Evolutionary conservation across 768 basidiomycete genomes (phyloP).

Genomic region (Lentinula raphanica): DNA sequence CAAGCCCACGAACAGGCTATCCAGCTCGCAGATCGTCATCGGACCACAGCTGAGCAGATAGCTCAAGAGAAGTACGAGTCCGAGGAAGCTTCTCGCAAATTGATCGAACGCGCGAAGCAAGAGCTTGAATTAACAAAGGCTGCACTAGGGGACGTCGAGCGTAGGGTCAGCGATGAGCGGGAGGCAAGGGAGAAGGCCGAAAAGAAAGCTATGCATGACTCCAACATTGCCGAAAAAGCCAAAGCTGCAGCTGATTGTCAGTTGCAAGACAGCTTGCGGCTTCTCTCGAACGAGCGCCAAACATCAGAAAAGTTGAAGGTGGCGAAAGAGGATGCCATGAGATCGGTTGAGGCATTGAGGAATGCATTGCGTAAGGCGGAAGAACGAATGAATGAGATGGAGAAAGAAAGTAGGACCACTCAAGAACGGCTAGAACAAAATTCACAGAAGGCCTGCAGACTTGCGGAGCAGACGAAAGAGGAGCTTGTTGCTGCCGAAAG

Average conservation of each 20-base stretch:
- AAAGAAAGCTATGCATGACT: conserved; percentile 1
- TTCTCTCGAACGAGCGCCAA: neutral
- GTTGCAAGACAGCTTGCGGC: neutral
- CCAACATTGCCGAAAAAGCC: conserved; percentile 1
- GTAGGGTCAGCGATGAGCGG: no score
- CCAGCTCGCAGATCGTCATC: no score
- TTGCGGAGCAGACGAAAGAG: neutral
- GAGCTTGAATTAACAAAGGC: no score
- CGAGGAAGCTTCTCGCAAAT: no score
- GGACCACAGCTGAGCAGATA: no score
- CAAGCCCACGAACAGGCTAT: no score
- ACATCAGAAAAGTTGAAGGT: neutral
- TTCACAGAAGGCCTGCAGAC: neutral
- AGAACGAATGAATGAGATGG: neutral
- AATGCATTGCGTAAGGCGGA: neutral
- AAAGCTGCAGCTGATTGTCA: conserved; percentile 1
- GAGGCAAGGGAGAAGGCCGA: no score
- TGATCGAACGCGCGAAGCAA: no score
- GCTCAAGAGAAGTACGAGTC: no score
- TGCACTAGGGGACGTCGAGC: no score
- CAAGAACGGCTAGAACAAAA: neutral
- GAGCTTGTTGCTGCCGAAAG: neutral
- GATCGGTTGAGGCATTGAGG: neutral
- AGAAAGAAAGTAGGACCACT: neutral
- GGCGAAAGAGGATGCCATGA: neutral